Evolutionary conservation across 306 rosid genomes (phyloP).

Genomic region (Canavalia ensiformis): DNA sequence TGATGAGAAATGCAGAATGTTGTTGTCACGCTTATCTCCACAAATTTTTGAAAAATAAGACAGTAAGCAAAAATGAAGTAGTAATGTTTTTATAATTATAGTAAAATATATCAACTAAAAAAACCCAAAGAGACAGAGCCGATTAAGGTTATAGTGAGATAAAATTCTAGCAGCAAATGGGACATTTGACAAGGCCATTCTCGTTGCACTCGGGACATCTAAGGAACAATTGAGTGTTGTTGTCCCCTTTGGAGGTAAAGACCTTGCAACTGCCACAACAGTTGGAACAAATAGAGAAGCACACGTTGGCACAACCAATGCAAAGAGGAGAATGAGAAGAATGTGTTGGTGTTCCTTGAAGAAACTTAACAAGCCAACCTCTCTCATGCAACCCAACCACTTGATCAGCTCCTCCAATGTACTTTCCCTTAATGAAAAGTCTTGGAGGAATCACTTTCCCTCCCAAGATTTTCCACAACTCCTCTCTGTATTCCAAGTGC

Average conservation of each 20-base stretch:
- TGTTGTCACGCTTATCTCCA: neutral
- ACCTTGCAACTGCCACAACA: conserved; percentile 87
- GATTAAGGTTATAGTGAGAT: neutral
- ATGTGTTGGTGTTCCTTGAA: conserved; percentile 72
- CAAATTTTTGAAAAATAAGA: conserved; percentile 7
- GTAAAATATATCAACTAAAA: neutral
- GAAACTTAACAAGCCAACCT: conserved; percentile 76
- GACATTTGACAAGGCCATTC: conserved; percentile 87
- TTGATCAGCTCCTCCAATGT: conserved; percentile 95
- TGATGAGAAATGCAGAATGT: neutral
- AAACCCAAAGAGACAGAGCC: neutral
- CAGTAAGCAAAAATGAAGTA: neutral
- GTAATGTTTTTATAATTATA: neutral
- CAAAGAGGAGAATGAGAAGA: conserved; percentile 58
- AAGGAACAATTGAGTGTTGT: conserved; percentile 42
- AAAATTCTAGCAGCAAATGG: conserved; percentile 67
- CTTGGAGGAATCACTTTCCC: conserved; percentile 83
- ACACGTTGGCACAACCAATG: conserved; percentile 65
- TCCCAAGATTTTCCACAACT: conserved; percentile 75
- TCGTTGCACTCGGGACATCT: conserved; percentile 87
- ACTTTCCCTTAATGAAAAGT: conserved; percentile 88
- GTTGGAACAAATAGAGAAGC: conserved; percentile 71
- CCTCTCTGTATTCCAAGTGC: conserved; percentile 85
- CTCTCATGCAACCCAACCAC: conserved; percentile 84
- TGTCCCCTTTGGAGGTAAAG: conserved; percentile 48